Base-by-base conservation (phyloP, 176 grass and related monocot genomes). In the Carex kokanica region DNA sequence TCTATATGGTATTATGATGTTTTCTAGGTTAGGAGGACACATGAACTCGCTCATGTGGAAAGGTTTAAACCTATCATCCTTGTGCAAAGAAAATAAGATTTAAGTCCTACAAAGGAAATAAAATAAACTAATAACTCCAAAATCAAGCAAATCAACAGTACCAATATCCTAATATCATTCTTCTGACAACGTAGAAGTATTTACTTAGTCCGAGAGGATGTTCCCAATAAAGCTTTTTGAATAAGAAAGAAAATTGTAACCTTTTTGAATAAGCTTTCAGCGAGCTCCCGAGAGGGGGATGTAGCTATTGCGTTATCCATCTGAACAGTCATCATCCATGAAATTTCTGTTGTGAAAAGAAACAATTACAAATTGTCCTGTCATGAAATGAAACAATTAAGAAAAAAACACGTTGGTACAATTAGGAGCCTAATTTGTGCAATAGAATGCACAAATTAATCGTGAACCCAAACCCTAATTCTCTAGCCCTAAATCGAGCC, bases 261-360 rank as follows among this genome's bases (percentile, higher is more conserved):
- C 95, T 94, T 95, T 57, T 87, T 91, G 56, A 89, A 85, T 60
- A 98, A 89, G 47, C 73, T 74, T 71, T 95, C 79, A 1, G 86
- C 95, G 52, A 90, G 63, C 79, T 95, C 95, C 68, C 86, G 10
- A 3, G 83, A 75, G 15, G 92, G 81, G 3, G 87, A 84, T 63
- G 86, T 40, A 10, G 85, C 74, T 63, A 85, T 56, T 56, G 49
- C 74, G 72, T 74, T 90, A 91, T 94, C 89, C 90, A 95, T 98
- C 31, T 86, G 95, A 86, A 98, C 86, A 88, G 89, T 93, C 95
- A 98, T 93, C 90, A 91, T 89, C 91, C 90, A 98, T 98, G 72
- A 93, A 94, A 84, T 27, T 81, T 63, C 91, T 90, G 60, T 68
- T 67, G 38, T 40, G 25, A 83, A 81, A 67, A 31, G 25, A 84